Conservation (phyloP, 495 filamentous ascomycete species). For the Bryoglossum gracile region DNA sequence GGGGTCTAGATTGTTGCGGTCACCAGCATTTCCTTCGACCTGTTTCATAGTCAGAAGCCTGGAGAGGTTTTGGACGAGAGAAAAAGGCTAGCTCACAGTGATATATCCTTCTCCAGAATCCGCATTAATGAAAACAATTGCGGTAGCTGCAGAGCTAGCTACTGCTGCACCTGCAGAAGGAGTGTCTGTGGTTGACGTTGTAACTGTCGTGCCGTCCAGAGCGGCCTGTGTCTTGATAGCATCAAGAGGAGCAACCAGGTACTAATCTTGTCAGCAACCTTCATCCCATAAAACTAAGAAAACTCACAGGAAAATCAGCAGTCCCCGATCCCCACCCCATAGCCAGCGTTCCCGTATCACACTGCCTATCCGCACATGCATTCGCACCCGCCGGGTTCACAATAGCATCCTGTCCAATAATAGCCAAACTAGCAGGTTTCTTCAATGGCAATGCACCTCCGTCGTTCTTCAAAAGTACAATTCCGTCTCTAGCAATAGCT, state of each 20-base stretch:
- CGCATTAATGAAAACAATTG: slow-evolving; percentile 83
- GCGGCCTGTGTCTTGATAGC: slow-evolving; percentile 72
- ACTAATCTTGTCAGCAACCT: slow-evolving; percentile 62
- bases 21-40: slow-evolving; percentile 78
- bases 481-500: slow-evolving; percentile 64
- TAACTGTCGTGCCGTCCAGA: slow-evolving; percentile 53
- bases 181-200: slow-evolving; percentile 66
- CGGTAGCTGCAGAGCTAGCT: slow-evolving; percentile 52
- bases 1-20: slow-evolving; percentile 85
- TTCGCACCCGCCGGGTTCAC: slow-evolving; percentile 75
- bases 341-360: slow-evolving; percentile 76
- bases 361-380: slow-evolving; percentile 72
- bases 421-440: slow-evolving; percentile 62
- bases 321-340: slow-evolving; percentile 95
- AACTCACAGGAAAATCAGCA: slow-evolving; percentile 63
- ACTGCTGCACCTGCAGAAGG: slow-evolving; percentile 57
- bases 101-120: slow-evolving; percentile 85
- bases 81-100: slow-evolving; percentile 50
- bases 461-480: slow-evolving; percentile 82
- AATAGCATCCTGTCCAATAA: slow-evolving; percentile 79
- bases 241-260: slow-evolving; percentile 76
- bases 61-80: too few relatives aligned
- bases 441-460: slow-evolving; percentile 69
- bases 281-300: too few relatives aligned
- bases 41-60: too few relatives aligned